Evolutionary conservation across 257 asterid species (phyloP).

Genomic region (Knoxia roxburghii): DNA sequence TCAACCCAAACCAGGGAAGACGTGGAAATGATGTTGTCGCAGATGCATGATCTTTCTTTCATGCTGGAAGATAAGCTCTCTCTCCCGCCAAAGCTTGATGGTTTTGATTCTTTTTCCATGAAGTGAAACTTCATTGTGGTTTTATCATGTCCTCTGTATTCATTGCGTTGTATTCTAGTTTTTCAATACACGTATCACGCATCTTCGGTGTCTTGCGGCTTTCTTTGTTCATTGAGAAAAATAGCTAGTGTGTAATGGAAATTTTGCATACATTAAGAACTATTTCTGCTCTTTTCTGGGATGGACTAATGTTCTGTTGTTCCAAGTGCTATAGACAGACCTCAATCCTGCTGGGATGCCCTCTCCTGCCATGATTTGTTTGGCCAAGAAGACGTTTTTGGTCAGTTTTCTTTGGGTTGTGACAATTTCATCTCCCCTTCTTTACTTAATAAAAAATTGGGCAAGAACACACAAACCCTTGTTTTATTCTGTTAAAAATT

Average conservation of each 20-base stretch:
- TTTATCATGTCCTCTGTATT: background rate
- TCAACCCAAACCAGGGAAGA: slow-evolving; percentile 16
- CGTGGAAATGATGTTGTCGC: slow-evolving; percentile 23
- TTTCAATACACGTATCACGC: background rate
- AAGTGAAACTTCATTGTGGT: slow-evolving; percentile 6
- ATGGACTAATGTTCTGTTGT: too few relatives aligned
- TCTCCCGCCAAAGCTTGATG: slow-evolving; percentile 29
- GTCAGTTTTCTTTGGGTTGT: too few relatives aligned
- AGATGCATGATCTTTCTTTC: slow-evolving; percentile 50
- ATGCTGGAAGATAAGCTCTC: slow-evolving; percentile 37
- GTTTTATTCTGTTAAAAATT: too few relatives aligned
- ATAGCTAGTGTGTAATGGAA: background rate
- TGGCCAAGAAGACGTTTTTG: too few relatives aligned
- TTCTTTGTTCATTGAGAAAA: background rate
- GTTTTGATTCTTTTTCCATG: slow-evolving; percentile 3
- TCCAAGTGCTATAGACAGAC: too few relatives aligned
- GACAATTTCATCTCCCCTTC: too few relatives aligned
- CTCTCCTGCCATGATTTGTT: background rate
- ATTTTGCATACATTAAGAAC: background rate
- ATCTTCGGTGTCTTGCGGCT: background rate
- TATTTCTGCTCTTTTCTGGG: background rate
- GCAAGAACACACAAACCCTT: too few relatives aligned
- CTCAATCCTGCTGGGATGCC: too few relatives aligned
- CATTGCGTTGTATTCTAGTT: background rate
- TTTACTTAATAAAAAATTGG: too few relatives aligned